Evolutionary conservation across 2,329 filamentous ascomycete species (phyloP), one percentile per base, ranked within the genome.

Genomic region (Botrytis paeoniae): DNA sequence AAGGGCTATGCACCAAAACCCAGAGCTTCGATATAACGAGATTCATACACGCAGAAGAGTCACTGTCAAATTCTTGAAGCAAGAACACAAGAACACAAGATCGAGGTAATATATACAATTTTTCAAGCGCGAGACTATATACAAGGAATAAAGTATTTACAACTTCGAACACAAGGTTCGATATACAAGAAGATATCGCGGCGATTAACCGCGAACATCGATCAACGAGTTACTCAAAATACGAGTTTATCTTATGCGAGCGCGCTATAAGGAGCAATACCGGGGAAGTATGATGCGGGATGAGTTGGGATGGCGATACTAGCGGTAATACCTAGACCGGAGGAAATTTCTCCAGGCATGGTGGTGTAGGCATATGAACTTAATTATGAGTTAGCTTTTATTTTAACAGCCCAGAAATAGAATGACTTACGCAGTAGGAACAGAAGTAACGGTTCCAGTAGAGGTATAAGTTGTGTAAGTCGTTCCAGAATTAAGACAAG

Each of bases 401-500:
- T 35, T 18, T 59, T 12, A 14, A 16, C 1, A 25, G n/a, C 1
- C 3, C 18, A 22, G 9, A 16, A 22, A 22, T 18, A 18, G 25
- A 14, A 20, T 59, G 5, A 74, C 72, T 72, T 75, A 75, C 74
- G 63, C 57, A 45, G 65, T 45, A n/a, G 74, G 70, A 41, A 72
- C 63, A 5, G 70, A 69, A 25, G 73, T 74, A n/a, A 74, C 70
- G 32, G 73, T 74, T 29, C 4, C 22, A 7, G 72, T 75, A 1
- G 68, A 68, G 1, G 74, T 66, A 63, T 77, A 77, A 6, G 70
- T 71, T 22, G 75, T 77, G 62, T 76, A 64, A 4, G 43, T 43
- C 43, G 39, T 68, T 3, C 74, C 76, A 4, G 59, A 63, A 1
- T 74, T 81, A 61, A 88, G 77, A 76, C 87, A 88, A 14, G 81